phyloP scores from a whole-genome alignment of 495 filamentous ascomycete species.

The Penicillium goetzii region DNA sequence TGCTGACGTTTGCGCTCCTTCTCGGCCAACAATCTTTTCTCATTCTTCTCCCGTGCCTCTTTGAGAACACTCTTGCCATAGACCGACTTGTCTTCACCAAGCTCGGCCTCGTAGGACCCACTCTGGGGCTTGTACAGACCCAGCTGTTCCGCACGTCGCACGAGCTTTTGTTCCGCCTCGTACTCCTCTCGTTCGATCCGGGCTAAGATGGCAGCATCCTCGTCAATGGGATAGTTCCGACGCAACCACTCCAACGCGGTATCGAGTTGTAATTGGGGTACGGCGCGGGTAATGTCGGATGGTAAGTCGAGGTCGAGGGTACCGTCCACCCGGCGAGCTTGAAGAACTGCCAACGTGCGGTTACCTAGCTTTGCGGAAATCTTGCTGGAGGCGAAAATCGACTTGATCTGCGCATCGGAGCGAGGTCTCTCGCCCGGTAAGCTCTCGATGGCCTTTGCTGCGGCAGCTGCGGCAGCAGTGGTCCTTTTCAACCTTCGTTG shows the following conservation, averaged over 20 bases:
- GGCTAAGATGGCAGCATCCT: constrained; percentile 65
- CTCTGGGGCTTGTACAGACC: constrained; percentile 57
- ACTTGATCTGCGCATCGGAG: constrained; percentile 56
- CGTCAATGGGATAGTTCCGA: constrained; percentile 69
- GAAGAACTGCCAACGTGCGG: constrained; percentile 66
- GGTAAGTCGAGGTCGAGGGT: constrained; percentile 64
- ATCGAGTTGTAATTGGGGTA: constrained; percentile 38
- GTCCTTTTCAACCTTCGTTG: constrained; percentile 33
- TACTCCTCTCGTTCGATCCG: constrained; percentile 63
- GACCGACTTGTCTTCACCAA: constrained; percentile 44
- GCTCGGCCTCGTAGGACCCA: constrained; percentile 47
- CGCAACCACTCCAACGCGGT: constrained; percentile 72
- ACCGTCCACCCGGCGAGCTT: constrained; percentile 74
- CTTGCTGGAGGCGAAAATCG: constrained; percentile 62
- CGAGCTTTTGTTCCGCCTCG: constrained; percentile 44
- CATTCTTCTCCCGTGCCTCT: constrained; percentile 54
- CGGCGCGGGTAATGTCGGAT: constrained; percentile 46
- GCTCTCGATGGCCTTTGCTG: constrained; percentile 15
- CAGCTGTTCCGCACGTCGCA: constrained; percentile 47
- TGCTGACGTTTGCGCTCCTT: constrained; percentile 52
- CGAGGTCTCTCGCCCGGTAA: constrained; percentile 38
- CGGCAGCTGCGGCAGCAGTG: constrained; percentile 18
- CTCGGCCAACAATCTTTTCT: constrained; percentile 46
- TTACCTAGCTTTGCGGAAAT: constrained; percentile 61
- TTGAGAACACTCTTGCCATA: constrained; percentile 53